phyloP scores from a whole-genome alignment of 306 rosid species.

The Crotalaria pallida region DNA sequence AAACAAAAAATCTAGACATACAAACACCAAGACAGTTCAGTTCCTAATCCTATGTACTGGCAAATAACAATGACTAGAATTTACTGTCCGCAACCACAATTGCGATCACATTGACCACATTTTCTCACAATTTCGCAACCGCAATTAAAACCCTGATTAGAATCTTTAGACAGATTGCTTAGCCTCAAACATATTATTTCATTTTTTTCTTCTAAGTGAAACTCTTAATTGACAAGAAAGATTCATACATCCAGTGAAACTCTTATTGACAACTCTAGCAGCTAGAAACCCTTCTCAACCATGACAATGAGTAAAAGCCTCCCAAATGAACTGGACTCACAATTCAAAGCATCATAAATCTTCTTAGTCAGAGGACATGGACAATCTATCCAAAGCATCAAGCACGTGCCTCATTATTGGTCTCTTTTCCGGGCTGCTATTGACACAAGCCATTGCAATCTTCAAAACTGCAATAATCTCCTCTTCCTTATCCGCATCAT shows the following conservation, averaged over 20 bases:
- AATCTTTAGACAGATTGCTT: conserved; percentile 5
- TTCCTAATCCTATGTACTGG: conserved; percentile 3
- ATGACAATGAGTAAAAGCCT: conserved; percentile 8
- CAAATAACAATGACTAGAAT: background rate
- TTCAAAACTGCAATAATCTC: conserved; percentile 59
- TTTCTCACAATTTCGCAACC: too few species aligned
- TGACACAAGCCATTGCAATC: conserved; percentile 69
- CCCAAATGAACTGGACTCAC: conserved; percentile 19
- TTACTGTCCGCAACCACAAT: too few species aligned
- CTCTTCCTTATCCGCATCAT: conserved; percentile 54
- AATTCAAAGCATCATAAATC: background rate
- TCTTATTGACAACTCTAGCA: conserved; percentile 6
- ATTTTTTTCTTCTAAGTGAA: background rate
- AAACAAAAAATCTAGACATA: background rate
- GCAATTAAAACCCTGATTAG: too few species aligned
- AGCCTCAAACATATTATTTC: background rate
- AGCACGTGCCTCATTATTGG: conserved; percentile 56
- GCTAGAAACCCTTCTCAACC: background rate
- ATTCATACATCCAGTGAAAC: background rate
- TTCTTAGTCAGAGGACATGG: conserved; percentile 33
- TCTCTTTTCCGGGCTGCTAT: conserved; percentile 61
- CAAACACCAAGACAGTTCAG: conserved; percentile 20
- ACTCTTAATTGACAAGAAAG: background rate
- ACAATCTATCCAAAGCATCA: conserved; percentile 52
- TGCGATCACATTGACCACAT: too few species aligned